Percentiles rank a stretch among this genome's conserved stretches.
phyloP scores from a whole-genome alignment of 805 yeast species.

The Candida alai region DNA sequence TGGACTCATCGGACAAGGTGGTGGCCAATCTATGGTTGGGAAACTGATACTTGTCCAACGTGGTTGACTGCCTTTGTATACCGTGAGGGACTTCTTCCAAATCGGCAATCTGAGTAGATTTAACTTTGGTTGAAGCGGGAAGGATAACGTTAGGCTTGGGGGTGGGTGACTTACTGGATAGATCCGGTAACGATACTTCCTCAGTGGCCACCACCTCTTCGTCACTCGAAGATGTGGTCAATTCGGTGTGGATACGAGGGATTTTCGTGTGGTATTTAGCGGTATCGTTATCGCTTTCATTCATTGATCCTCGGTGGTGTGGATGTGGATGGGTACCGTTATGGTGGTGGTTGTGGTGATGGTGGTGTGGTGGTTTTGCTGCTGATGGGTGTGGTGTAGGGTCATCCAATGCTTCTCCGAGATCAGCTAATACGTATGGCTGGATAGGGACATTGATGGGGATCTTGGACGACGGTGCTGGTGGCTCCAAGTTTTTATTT shows the following conservation, averaged over 20 bases:
- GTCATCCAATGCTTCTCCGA: constrained; percentile 67
- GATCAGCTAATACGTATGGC: constrained; percentile 73
- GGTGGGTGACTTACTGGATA: background rate
- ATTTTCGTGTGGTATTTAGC: constrained; percentile 36
- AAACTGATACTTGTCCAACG: constrained; percentile 64
- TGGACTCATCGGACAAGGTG: constrained; percentile 64
- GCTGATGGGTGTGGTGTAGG: constrained; percentile 53
- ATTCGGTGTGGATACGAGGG: constrained; percentile 55
- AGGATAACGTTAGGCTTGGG: constrained; percentile 14
- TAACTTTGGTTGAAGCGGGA: constrained; percentile 44
- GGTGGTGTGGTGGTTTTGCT: constrained; percentile 4
- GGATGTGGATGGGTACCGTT: too few relatives aligned
- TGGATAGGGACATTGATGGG: constrained; percentile 77
- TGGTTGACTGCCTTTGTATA: constrained; percentile 78
- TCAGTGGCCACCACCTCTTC: constrained; percentile 34
- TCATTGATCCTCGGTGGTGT: too few relatives aligned
- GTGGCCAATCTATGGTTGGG: constrained; percentile 84
- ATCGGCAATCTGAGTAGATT: constrained; percentile 75
- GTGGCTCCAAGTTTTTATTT: constrained; percentile 55
- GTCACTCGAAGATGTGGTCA: constrained; percentile 40
- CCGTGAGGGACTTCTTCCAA: constrained; percentile 97
- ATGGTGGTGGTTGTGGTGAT: too few relatives aligned
- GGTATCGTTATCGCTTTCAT: constrained; percentile 10
- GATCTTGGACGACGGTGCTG: constrained; percentile 63
- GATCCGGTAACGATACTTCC: constrained; percentile 4